phyloP scores from a whole-genome alignment of 2,329 filamentous ascomycete genomes.

The Epichloe elymi region DNA sequence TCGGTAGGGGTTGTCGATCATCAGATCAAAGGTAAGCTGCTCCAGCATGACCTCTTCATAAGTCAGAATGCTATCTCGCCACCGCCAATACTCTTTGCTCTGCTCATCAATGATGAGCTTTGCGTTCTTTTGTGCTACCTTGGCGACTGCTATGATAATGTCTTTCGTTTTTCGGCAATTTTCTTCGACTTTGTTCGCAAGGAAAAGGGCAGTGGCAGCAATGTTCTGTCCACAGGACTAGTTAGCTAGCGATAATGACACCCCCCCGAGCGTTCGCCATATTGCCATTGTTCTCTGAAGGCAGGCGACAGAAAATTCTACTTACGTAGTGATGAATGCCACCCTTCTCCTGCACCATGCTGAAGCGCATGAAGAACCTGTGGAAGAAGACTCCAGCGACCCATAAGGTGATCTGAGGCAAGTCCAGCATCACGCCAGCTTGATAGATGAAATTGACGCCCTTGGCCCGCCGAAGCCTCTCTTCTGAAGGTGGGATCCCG shows the following conservation, averaged over 20 bases:
- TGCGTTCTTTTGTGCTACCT: conserved; percentile 88
- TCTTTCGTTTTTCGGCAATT: conserved; percentile 94
- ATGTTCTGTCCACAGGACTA: conserved; percentile 43
- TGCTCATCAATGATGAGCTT: conserved; percentile 89
- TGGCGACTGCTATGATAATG: conserved; percentile 83
- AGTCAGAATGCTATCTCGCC: conserved; percentile 84
- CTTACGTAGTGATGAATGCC: conserved; percentile 83
- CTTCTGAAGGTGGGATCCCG: conserved; percentile 63
- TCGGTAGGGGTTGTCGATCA: conserved; percentile 78
- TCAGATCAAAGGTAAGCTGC: conserved; percentile 83
- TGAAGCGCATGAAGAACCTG: conserved; percentile 85
- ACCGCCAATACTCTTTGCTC: conserved; percentile 96
- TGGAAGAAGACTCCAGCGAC: conserved; percentile 93
- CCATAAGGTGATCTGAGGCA: conserved; percentile 83
- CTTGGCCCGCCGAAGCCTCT: conserved; percentile 71
- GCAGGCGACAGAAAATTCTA: conserved; percentile 9
- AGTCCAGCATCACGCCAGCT: conserved; percentile 79
- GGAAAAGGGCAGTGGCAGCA: conserved; percentile 79
- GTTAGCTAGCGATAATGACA: not conserved
- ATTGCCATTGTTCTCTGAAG: not conserved
- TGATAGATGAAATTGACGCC: conserved; percentile 95
- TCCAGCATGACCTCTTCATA: conserved; percentile 91
- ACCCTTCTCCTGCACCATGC: conserved; percentile 59
- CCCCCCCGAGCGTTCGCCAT: not conserved
- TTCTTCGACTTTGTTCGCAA: conserved; percentile 95